Evolutionary conservation across 108 stramenopile species (phyloP), one percentile per base, ranked within the genome.

Genomic region (Nitzschia inconspicua): DNA sequence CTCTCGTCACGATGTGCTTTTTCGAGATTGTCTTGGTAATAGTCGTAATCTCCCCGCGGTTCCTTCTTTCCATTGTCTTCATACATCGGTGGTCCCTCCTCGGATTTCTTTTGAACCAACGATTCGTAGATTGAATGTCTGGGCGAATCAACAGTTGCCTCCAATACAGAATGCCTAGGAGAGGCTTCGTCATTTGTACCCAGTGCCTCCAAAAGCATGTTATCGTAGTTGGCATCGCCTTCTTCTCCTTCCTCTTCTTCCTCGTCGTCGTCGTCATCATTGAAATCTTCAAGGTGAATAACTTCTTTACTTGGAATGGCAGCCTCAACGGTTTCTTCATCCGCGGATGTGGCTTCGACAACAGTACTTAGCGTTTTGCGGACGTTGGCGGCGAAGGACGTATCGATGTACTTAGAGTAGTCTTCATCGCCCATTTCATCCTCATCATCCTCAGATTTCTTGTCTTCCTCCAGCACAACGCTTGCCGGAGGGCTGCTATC

Each of bases 401-500:
- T 60, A 24, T 69, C 68, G 16, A 41, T 39, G 4, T 22, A 43
- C 51, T 60, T 59, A 26, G 25, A 16, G 4, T 18, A 16, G 13
- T 26, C 11, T 19, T 51, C 50, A 13, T 51, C 29, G 13, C 16
- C 2, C 25, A 14, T 25, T 16, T 14, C 13, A 5, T 71, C 60
- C 10, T 43, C 64, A 13, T 49, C 47, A 14, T 76, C 65, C 16
- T 68, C 59, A 24, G 47, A 32, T 27, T 72, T 61, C 51, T 67
- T 58, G 30, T 75, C 65, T 35, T 66, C 62, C 37, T 52, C 62
- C 25, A 42, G 23, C n/a, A 29, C 0, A 23, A 28, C 5, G 37
- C 19, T 19, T 20, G 26, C 11, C 23, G 26, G 26, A 19, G 46
- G 46, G 11, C 25, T 51, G n/a, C n/a, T n/a, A 29, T 43, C 57